Percentiles rank a stretch among this genome's conserved stretches.
Conservation (phyloP, 495 filamentous ascomycete species). For the Trichocladium antarcticum region DNA sequence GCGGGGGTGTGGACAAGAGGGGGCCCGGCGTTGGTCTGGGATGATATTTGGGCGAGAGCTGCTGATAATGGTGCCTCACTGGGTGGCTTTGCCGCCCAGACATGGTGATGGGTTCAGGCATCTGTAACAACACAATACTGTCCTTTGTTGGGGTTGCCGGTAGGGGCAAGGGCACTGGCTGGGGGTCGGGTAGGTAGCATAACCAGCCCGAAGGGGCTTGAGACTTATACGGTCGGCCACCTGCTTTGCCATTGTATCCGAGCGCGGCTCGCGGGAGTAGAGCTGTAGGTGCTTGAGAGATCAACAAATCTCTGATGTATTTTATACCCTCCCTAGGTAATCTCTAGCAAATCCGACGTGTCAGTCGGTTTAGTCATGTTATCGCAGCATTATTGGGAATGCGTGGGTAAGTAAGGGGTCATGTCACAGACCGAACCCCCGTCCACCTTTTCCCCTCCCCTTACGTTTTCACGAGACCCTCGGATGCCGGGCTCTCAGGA, state of each 20-base stretch:
- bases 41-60: not conserved
- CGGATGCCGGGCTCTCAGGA: not conserved
- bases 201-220: not conserved
- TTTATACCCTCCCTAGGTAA: too few species aligned
- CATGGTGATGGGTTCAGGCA: not conserved
- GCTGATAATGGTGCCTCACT: not conserved
- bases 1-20: not conserved
- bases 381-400: too few species aligned
- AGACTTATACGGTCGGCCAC: not conserved
- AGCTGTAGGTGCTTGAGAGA: too few species aligned
- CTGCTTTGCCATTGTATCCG: not conserved
- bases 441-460: too few species aligned
- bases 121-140: conserved; percentile 6
- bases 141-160: not conserved
- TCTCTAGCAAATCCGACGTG: too few species aligned
- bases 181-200: not conserved
- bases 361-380: too few species aligned
- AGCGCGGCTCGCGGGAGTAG: not conserved
- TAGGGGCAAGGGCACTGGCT: not conserved
- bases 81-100: not conserved
- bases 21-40: conserved; percentile 2
- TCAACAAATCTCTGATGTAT: too few species aligned
- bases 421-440: too few species aligned
- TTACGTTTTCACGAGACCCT: too few species aligned
- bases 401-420: too few species aligned